A percentile compares a stretch with the other conserved stretches of the same genome.
Evolutionary conservation across 768 basidiomycete genomes (phyloP).

Genomic region (Scleroderma bovista): DNA sequence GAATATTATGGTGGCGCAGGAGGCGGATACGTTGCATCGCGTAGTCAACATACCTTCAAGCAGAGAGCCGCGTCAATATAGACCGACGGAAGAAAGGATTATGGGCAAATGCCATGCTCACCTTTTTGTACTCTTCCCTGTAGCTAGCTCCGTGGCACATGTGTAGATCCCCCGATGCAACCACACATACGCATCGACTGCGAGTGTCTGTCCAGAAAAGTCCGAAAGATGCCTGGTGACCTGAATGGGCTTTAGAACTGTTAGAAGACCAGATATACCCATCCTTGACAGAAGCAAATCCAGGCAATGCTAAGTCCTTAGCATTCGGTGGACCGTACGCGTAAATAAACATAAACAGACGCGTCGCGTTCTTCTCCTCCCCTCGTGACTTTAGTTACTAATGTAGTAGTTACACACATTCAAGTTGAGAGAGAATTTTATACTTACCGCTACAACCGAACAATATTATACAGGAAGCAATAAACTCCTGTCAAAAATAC

Average conservation of each 20-base stretch:
- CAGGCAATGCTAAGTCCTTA: background rate
- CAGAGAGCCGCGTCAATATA: background rate
- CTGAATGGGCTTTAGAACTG: slow-evolving; percentile 88
- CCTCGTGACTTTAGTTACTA: no score
- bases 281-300: slow-evolving; percentile 38
- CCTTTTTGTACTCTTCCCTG: slow-evolving; percentile 79
- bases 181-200: slow-evolving; percentile 96
- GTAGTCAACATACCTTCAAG: slow-evolving; percentile 86
- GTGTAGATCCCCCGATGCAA: slow-evolving; percentile 83
- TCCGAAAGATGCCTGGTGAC: slow-evolving; percentile 72
- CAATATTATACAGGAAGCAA: no score
- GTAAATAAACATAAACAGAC: slow-evolving; percentile 27
- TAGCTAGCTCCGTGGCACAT: slow-evolving; percentile 88
- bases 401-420: no score
- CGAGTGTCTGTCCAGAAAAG: slow-evolving; percentile 78
- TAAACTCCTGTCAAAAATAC: no score
- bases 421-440: no score
- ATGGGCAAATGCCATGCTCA: slow-evolving; percentile 36
- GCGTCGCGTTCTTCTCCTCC: slow-evolving; percentile 30
- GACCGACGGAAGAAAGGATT: slow-evolving; percentile 7
- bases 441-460: no score
- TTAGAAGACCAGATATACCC: slow-evolving; percentile 90
- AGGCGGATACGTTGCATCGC: slow-evolving; percentile 90
- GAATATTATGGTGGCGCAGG: slow-evolving; percentile 76
- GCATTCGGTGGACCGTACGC: background rate